Evolutionary conservation across 2,329 filamentous ascomycete genomes (phyloP).

Genomic region (Aciculosporium take): DNA sequence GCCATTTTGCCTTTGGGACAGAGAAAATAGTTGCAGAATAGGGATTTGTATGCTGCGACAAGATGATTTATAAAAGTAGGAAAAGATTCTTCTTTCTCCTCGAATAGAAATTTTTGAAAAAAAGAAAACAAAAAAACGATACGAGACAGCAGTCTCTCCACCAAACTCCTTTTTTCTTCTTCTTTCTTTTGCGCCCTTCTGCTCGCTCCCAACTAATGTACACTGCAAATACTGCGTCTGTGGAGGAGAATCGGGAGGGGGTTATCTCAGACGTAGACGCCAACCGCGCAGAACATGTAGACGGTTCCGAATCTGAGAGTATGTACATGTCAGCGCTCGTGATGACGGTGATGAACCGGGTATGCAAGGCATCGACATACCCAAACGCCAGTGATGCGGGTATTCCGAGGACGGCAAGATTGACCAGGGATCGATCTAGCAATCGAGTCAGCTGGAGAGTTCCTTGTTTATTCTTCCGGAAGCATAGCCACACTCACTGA

Average conservation of each 20-base stretch:
- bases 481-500: conserved; percentile 62
- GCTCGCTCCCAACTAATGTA: conserved; percentile 23
- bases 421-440: conserved; percentile 67
- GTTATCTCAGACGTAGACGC: conserved; percentile 88
- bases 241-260: conserved; percentile 17
- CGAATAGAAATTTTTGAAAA: no score
- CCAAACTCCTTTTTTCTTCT: conserved; percentile 14
- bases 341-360: not conserved
- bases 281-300: conserved; percentile 97
- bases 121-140: conserved; percentile 10
- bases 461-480: not conserved
- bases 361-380: conserved; percentile 39
- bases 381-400: conserved; percentile 82
- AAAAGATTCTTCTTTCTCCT: conserved; percentile 1
- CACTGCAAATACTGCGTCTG: conserved; percentile 15
- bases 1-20: conserved; percentile 12
- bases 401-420: conserved; percentile 62
- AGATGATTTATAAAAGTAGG: not conserved
- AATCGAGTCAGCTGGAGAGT: not conserved
- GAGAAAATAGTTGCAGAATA: not conserved
- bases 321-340: conserved; percentile 10
- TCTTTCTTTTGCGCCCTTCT: not conserved
- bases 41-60: not conserved
- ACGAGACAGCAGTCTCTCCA: conserved; percentile 14
- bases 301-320: conserved; percentile 72